phyloP scores from a whole-genome alignment of 495 filamentous ascomycete species.

The Cladorrhinum samala region DNA sequence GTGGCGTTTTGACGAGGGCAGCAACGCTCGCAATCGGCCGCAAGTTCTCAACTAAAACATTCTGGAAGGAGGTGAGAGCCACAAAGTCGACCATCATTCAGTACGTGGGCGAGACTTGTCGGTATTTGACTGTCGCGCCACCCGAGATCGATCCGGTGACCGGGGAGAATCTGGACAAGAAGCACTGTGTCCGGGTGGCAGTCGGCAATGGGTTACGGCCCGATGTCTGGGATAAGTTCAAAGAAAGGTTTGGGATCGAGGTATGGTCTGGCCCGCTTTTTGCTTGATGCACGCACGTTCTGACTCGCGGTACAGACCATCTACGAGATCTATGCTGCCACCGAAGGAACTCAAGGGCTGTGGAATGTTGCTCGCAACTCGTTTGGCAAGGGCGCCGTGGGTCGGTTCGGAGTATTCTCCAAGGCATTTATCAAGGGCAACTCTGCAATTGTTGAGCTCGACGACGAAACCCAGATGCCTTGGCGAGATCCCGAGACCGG shows the following conservation, averaged over 20 bases:
- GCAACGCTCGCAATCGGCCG: conserved; percentile 66
- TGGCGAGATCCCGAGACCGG: conserved; percentile 66
- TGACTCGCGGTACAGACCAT: conserved; percentile 43
- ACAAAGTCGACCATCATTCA: conserved; percentile 75
- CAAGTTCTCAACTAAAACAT: conserved; percentile 74
- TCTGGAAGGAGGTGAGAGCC: conserved; percentile 71
- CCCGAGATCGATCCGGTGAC: conserved; percentile 58
- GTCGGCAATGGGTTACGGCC: conserved; percentile 89
- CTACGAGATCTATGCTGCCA: conserved; percentile 84
- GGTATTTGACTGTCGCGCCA: conserved; percentile 75
- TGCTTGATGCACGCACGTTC: not conserved
- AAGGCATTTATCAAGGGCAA: conserved; percentile 42
- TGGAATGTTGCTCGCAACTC: conserved; percentile 73
- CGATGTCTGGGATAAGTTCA: conserved; percentile 85
- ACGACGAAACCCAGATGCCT: conserved; percentile 63
- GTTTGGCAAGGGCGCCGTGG: conserved; percentile 73
- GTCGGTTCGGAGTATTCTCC: conserved; percentile 61
- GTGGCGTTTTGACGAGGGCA: conserved; percentile 49
- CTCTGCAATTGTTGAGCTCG: conserved; percentile 60
- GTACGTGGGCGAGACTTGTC: conserved; percentile 92
- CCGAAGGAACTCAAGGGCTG: conserved; percentile 64
- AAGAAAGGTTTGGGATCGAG: conserved; percentile 76
- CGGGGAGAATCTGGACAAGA: conserved; percentile 67
- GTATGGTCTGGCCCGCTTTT: conserved; percentile 6
- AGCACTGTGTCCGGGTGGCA: conserved; percentile 67